These are phyloP conservation scores for Moringa oleifera DNA, from an alignment of 345 rosid genomes.

Conservation along the genomic window DNA sequence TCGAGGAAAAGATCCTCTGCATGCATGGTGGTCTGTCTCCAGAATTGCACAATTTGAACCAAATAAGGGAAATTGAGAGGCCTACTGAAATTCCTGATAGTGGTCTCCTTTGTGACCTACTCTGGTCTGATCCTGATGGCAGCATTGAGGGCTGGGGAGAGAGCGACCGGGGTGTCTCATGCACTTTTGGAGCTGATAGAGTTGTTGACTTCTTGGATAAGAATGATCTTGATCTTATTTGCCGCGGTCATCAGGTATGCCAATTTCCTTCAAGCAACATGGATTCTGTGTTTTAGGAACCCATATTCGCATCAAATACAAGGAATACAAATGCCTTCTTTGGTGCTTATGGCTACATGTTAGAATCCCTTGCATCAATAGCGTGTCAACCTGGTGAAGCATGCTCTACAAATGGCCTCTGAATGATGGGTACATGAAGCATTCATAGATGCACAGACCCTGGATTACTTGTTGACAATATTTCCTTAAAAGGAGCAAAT, in stretches of 20 bases:
- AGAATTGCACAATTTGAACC: conserved; percentile 59
- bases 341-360: too few species aligned
- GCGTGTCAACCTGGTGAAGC: not conserved
- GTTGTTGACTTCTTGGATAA: conserved; percentile 85
- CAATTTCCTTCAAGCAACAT: not conserved
- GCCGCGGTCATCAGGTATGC: conserved; percentile 96
- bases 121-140: conserved; percentile 95
- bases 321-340: too few species aligned
- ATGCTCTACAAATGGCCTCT: not conserved
- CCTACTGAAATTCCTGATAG: conserved; percentile 88
- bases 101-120: conserved; percentile 92
- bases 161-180: conserved; percentile 90
- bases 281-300: too few species aligned
- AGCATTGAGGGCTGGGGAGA: conserved; percentile 70
- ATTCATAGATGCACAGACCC: not conserved
- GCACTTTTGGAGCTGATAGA: conserved; percentile 81
- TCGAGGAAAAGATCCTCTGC: conserved; percentile 86
- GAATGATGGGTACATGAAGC: not conserved
- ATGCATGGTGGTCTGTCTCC: conserved; percentile 99
- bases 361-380: not conserved
- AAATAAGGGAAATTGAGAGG: conserved; percentile 73
- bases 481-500: not conserved
- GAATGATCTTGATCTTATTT: conserved; percentile 91
- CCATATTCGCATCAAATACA: too few species aligned
- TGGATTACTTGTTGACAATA: not conserved